Base-by-base conservation (phyloP, 495 filamentous ascomycete genomes). In the Tuber aestivum region DNA sequence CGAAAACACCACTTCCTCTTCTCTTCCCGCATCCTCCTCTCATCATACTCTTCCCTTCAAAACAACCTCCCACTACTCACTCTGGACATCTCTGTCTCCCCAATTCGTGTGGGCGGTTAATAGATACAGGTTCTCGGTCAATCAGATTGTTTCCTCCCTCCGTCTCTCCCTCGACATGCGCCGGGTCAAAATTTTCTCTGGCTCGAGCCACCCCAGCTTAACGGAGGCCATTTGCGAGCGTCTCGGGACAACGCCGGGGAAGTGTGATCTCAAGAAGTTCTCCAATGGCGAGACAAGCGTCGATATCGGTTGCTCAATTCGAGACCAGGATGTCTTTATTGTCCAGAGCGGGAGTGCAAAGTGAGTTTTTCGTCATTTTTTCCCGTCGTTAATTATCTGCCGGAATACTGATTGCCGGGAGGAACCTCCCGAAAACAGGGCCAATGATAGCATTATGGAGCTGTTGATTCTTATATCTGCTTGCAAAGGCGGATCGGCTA, bases 381-480 rank as follows among this genome's bases (percentile, higher is more conserved):
- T 73, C 77, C 81, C 48, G 74, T 75, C 70, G 48, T 70, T 27
- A 73, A 70, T 79, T 70, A 70, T 76, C 45, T 76, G 73, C 74
- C 32, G 72, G 37, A 42, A 70, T 70, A 35, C 77, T 79, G 77
- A 79, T 70, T 18, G 27, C 14, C 14, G 56, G 12, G 56, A 65
- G 56, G 27, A 69, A 37, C 40, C 77, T 83, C 74, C 80, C 72
- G 27, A 48, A 41, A 41, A 77, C 84, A 87, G 81, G 56, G 96
- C 97, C 88, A 99, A 99, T 85, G 96, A 99, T 85, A 95, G 92
- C 78, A 92, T 99, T 82, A 97, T 99, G 92, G 95, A 99, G 87
- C 88, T 99, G 75, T 89, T 98, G 81, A 97, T 99, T 84, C 94
- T 99, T 92, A 97, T 98, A 81, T 95, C 93, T 75, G 95, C 95